Conservation (phyloP, 371 early-diverging fungal genomes). For the Circinella minor region DNA sequence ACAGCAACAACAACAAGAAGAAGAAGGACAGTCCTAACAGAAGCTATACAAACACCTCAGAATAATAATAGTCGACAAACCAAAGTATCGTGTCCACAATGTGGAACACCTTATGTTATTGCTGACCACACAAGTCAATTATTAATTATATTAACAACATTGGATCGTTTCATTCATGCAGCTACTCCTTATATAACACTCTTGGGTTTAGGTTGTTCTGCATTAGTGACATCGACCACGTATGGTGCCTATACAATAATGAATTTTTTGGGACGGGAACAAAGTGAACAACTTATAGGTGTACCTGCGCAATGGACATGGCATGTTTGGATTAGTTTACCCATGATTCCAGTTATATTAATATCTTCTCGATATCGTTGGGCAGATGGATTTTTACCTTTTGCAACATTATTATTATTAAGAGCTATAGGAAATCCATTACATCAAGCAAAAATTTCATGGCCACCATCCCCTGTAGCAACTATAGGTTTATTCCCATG, state of each 20-base stretch:
- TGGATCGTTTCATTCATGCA: constrained; percentile 64
- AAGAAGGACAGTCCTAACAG: neutral
- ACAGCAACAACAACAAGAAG: constrained; percentile 31
- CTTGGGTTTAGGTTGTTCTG: constrained; percentile 65
- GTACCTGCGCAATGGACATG: constrained; percentile 66
- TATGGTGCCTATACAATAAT: constrained; percentile 75
- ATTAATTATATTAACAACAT: constrained; percentile 52
- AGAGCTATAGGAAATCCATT: constrained; percentile 21
- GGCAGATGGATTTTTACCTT: constrained; percentile 44
- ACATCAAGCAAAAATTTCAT: constrained; percentile 37
- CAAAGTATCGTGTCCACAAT: constrained; percentile 79
- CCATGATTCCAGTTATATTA: constrained; percentile 67
- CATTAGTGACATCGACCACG: constrained; percentile 63
- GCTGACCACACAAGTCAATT: constrained; percentile 57
- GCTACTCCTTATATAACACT: constrained; percentile 69
- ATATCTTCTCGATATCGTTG: constrained; percentile 61
- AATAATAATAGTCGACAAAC: neutral
- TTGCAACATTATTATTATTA: constrained; percentile 35
- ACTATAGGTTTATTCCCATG: constrained; percentile 63
- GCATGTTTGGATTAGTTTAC: constrained; percentile 70
- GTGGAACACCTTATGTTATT: constrained; percentile 67
- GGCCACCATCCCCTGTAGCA: constrained; percentile 61
- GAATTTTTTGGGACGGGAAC: constrained; percentile 67
- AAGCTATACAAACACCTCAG: neutral
- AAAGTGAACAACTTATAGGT: constrained; percentile 69